Base-by-base conservation (phyloP, 768 basidiomycete species). In the Sutorius australiensis region DNA sequence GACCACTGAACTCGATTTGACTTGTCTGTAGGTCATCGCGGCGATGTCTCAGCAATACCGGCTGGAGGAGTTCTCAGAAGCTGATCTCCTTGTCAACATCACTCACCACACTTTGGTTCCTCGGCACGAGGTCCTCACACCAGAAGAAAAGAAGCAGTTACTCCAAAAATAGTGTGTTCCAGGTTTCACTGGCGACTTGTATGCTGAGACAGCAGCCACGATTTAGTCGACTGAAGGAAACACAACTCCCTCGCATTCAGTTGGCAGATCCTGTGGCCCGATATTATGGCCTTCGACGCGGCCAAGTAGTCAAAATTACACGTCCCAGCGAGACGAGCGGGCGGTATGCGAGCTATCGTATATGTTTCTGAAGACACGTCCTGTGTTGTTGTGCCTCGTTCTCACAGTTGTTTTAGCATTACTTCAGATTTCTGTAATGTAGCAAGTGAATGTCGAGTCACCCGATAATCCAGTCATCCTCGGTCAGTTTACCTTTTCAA, bases 301-400 rank as follows among this genome's bases (percentile, higher is more conserved):
- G 95, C 27, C 92, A 95, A 69, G 97, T 99, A 43, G 97, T 99
- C 72, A 98, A 97, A 77, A 98, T 99, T 63, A 98, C 89, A 54
- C 78, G 97, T 63, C 91, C 94, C 27, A 94, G 91, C 72, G 97
- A 98, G 77, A 99, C 97, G 16, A 91, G 89, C 57, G 95, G 95
- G 46, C 83, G 92, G 54, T 95, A 93, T 62, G 88, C 91, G 48
- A 92, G 90, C 66, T 93, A 93, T 76, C 87, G 91, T 56, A 90
- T 93, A 68, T 92, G 90, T 74, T 92, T 90, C 72, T 90, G 76
- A 72, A 31, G 47, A 46, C 39, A 19, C 28, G 30, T 46, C 37
- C 17, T 49, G 38, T 42, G 19, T 17, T 47, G 40, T 55, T 40
- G 48, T 48, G 31, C 28, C 16, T 28, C 2, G 27, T 37, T 54